Conservation (phyloP, 2,329 filamentous ascomycete genomes). For the Fusarium humuli region DNA sequence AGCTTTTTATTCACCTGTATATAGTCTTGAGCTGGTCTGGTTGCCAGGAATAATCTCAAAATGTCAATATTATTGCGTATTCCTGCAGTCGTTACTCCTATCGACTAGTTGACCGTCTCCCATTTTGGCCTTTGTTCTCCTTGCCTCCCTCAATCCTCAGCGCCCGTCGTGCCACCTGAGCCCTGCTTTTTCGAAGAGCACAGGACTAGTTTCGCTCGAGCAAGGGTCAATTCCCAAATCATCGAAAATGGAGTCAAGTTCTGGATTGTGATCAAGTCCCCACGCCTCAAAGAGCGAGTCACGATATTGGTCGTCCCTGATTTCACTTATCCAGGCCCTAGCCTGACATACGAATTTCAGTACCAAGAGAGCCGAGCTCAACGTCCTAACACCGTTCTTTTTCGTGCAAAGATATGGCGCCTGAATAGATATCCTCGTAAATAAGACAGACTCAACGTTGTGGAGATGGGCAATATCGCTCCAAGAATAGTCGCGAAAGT, state of each 20-base stretch:
- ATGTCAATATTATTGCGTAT: background rate
- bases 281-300: background rate
- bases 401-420: background rate
- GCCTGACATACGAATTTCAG: background rate
- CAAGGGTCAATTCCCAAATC: background rate
- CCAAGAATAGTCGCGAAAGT: no score
- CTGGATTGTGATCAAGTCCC: background rate
- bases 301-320: no score
- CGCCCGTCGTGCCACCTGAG: no score
- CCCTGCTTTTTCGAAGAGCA: no score
- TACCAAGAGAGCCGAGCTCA: background rate
- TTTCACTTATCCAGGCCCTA: background rate
- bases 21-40: background rate
- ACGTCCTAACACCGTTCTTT: background rate
- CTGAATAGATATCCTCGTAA: background rate
- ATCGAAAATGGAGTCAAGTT: background rate
- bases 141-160: background rate
- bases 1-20: background rate
- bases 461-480: no score
- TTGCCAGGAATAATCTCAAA: background rate
- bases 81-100: accelerated
- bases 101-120: no score
- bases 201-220: no score
- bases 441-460: no score
- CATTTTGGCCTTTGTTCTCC: background rate